Evolutionary conservation across 2,329 filamentous ascomycete genomes (phyloP).

Genomic region (Thielaviopsis euricoi): DNA sequence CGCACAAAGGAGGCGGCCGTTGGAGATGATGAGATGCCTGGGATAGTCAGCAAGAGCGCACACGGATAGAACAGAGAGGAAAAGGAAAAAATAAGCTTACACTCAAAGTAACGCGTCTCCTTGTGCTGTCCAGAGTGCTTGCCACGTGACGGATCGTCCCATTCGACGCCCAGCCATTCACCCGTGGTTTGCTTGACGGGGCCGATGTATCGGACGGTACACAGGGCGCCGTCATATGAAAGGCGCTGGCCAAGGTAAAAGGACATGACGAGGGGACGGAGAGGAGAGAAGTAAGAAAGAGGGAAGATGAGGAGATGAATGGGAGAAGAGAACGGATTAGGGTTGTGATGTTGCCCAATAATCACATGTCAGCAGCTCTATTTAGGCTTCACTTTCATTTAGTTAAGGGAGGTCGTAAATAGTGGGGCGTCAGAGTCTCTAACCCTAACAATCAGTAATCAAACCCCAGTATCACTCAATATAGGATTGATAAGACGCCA

Average conservation of each 20-base stretch:
- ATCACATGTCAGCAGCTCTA: not conserved
- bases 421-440: not conserved
- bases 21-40: slow-evolving; percentile 43
- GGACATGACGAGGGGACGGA: slow-evolving; percentile 20
- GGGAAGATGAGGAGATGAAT: no score
- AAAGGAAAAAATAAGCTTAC: slow-evolving; percentile 29
- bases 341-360: not conserved
- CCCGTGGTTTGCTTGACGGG: slow-evolving; percentile 59
- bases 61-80: not conserved
- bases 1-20: slow-evolving; percentile 79
- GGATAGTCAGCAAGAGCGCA: not conserved
- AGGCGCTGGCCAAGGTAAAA: slow-evolving; percentile 53
- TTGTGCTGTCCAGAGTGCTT: slow-evolving; percentile 82
- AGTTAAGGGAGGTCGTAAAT: not conserved
- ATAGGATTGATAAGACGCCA: not conserved
- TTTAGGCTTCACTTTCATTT: not conserved
- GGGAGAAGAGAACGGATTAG: no score
- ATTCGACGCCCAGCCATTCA: slow-evolving; percentile 86
- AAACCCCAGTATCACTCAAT: not conserved
- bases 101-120: slow-evolving; percentile 65
- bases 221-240: slow-evolving; percentile 60
- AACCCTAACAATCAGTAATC: not conserved
- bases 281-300: not conserved
- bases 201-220: slow-evolving; percentile 75
- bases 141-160: slow-evolving; percentile 73